Percentiles rank a stretch among this genome's conserved stretches.
phyloP scores from a whole-genome alignment of 148 eudicot genomes.

The Chenopodium album region DNA sequence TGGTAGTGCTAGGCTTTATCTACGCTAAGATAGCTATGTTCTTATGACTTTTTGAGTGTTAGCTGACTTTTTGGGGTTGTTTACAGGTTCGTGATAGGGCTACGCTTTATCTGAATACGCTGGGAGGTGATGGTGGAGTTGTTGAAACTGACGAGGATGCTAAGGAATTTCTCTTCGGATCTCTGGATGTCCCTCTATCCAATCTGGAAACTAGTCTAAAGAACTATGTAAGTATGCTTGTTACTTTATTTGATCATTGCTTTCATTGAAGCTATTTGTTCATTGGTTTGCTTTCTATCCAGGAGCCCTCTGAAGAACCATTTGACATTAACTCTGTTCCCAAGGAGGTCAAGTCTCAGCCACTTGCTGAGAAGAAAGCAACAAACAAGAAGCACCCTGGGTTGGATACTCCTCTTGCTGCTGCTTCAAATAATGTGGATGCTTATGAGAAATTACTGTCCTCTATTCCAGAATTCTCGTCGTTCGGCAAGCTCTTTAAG shows the following conservation, averaged over 20 bases:
- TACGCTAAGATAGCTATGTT: background rate
- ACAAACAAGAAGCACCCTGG: constrained; percentile 88
- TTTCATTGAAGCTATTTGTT: constrained; percentile 10
- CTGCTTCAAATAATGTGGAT: constrained; percentile 65
- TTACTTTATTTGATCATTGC: background rate
- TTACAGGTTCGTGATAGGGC: constrained; percentile 98
- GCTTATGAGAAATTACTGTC: constrained; percentile 81
- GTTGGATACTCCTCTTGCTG: constrained; percentile 69
- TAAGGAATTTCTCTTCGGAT: constrained; percentile 85
- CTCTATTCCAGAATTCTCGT: constrained; percentile 76
- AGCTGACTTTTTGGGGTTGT: constrained; percentile 15
- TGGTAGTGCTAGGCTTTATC: background rate
- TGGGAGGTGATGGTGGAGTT: constrained; percentile 78
- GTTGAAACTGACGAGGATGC: constrained; percentile 81
- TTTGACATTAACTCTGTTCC: constrained; percentile 85
- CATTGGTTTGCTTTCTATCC: constrained; percentile 25
- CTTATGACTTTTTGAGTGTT: background rate
- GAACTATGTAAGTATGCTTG: constrained; percentile 65
- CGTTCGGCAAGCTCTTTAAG: constrained; percentile 92
- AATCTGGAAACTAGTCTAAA: constrained; percentile 90
- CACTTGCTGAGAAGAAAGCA: constrained; percentile 84
- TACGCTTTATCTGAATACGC: constrained; percentile 77
- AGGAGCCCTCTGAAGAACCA: constrained; percentile 83
- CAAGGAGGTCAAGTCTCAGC: constrained; percentile 90
- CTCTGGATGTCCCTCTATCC: constrained; percentile 76